Base-by-base conservation (phyloP, 768 basidiomycete genomes). In the Kwoniella heveanensis region DNA sequence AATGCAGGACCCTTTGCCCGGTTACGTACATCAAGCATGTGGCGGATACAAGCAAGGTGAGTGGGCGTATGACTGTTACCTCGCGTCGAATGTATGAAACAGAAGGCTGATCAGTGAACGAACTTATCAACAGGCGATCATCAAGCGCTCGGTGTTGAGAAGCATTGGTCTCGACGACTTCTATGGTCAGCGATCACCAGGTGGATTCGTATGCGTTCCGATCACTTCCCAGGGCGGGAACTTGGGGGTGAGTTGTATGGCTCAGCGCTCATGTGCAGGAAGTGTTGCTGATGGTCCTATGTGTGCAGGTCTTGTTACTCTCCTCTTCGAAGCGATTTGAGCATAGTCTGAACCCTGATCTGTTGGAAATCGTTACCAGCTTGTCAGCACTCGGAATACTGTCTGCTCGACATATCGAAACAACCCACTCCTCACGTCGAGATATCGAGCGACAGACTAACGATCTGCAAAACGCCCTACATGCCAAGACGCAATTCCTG, bases 401-500 rank as follows among this genome's bases (percentile, higher is more conserved):
- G 19, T 50, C 64, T 25, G 59, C 65, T 7, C 25, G 39, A 26
- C 66, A 69, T 46, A 24, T 62, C 27, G 57, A 53, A 5, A 65
- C 69, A 53, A 67, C 69, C 8, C 60, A 48, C 21, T 60, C 67
- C 27, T 52, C 71, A 10, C 63, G 67, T 25, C 49, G 47, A 2
- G 72, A 73, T 32, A 66, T 71, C 22, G 69, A 66, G n/a, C 50
- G 71, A 32, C 36, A 69, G n/a, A 71, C 72, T 0, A 60, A 64
- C 21, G 64, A 68, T 24, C 56, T 73, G 5, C 52, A 48, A 1
- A 29, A 68, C 46, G 64, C 67, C 12, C 39, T 73, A 1, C 56
- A 59, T 24, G 69, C 67, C 2, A 73, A 73, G 30, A 68, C 69
- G 5, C 32, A 52, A 2, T 73, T 73, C 54, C 50, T 73, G 36